phyloP scores from a whole-genome alignment of 2,329 filamentous ascomycete species.

The Fusarium verrucosum region DNA sequence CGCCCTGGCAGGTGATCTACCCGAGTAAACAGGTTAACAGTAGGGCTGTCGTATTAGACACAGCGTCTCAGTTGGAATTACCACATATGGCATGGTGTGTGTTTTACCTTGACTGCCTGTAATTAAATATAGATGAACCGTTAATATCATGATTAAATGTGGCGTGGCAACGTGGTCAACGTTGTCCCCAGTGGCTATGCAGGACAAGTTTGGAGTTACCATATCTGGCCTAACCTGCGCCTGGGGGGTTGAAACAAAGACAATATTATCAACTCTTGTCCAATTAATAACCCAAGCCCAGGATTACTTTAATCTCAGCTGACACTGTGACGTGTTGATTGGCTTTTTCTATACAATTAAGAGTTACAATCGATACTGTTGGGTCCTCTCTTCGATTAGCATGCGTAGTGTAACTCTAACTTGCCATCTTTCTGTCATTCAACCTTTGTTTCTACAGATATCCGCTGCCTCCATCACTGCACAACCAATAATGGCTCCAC shows the following conservation, averaged over 20 bases:
- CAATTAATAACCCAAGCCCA: neutral
- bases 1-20: neutral
- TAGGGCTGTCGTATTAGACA: neutral
- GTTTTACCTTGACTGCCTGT: neutral
- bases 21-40: neutral
- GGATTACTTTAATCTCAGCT: neutral
- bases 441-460: neutral
- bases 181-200: neutral
- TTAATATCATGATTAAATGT: neutral
- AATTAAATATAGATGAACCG: neutral
- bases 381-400: neutral
- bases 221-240: neutral
- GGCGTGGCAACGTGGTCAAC: neutral
- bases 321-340: neutral
- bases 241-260: neutral
- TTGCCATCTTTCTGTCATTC: no score
- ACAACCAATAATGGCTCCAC: neutral
- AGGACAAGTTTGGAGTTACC: neutral
- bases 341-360: neutral
- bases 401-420: neutral
- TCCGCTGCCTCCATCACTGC: neutral
- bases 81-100: neutral
- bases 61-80: neutral
- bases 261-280: neutral
- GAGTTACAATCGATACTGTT: no score